Percentiles rank a stretch among this genome's conserved stretches.
Conservation (phyloP, 345 rosid species). For the Mercurialis annua region DNA sequence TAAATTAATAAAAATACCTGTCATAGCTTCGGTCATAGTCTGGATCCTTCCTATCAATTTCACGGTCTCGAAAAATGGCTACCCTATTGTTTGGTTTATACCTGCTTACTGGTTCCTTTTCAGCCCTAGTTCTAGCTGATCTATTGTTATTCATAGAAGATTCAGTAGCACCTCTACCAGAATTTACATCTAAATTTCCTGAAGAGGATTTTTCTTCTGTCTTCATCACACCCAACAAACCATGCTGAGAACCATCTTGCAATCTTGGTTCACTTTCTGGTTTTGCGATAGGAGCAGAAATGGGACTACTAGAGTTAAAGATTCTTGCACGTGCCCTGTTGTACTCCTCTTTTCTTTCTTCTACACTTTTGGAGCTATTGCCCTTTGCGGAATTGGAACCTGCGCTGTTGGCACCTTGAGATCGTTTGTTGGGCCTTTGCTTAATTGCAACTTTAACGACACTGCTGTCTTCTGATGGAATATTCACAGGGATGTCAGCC, state of each 20-base stretch:
- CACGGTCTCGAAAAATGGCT: constrained; percentile 81
- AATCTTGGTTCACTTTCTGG: constrained; percentile 46
- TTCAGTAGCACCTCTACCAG: constrained; percentile 44
- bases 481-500: constrained; percentile 68
- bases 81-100: constrained; percentile 50
- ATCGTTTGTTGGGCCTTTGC: constrained; percentile 63
- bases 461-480: constrained; percentile 55
- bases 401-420: constrained; percentile 28
- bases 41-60: constrained; percentile 69
- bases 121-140: constrained; percentile 53
- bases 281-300: constrained; percentile 33
- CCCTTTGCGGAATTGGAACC: constrained; percentile 44
- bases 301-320: constrained; percentile 46
- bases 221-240: constrained; percentile 36
- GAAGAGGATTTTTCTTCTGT: constrained; percentile 45
- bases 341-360: constrained; percentile 84
- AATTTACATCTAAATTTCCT: constrained; percentile 40
- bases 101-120: constrained; percentile 61
- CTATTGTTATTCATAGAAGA: constrained; percentile 49
- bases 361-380: constrained; percentile 61
- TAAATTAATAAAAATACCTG: constrained; percentile 36
- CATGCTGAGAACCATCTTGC: constrained; percentile 40
- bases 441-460: constrained; percentile 65
- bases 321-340: constrained; percentile 77
- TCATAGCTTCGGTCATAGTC: constrained; percentile 81